Evolutionary conservation across 73 alveolate genomes (phyloP).

Genomic region (Paramecium octaurelia): DNA sequence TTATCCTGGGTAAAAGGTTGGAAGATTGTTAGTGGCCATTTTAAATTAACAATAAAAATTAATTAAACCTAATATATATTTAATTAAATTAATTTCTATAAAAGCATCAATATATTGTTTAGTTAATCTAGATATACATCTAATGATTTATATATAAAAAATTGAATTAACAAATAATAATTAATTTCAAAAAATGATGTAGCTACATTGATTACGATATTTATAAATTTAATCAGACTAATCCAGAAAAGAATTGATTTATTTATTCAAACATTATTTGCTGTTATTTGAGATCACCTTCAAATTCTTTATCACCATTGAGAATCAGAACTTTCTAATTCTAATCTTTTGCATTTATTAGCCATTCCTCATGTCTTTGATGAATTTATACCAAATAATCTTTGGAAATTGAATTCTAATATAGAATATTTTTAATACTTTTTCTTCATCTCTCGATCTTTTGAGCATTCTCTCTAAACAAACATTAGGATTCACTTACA

Average conservation of each 20-base stretch:
- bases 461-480: not conserved
- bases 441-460: slow-evolving; percentile 36
- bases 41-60: not conserved
- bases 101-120: not conserved
- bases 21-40: not conserved
- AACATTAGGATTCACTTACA: not conserved
- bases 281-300: not conserved
- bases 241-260: not conserved
- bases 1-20: not conserved
- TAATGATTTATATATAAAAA: too few relatives aligned
- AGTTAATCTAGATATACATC: too few relatives aligned
- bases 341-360: not conserved
- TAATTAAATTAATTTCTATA: too few relatives aligned
- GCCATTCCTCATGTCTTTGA: slow-evolving; percentile 50
- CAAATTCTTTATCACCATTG: not conserved
- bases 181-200: too few relatives aligned
- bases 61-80: not conserved
- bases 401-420: not conserved
- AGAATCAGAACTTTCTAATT: not conserved
- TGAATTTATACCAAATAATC: slow-evolving; percentile 1
- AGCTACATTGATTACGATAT: too few relatives aligned
- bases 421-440: not conserved
- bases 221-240: not conserved
- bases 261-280: not conserved
- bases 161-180: too few relatives aligned